These are phyloP conservation scores for Vigna reflexopilosa DNA, from an alignment of 306 rosid genomes.

Conservation along the genomic window DNA sequence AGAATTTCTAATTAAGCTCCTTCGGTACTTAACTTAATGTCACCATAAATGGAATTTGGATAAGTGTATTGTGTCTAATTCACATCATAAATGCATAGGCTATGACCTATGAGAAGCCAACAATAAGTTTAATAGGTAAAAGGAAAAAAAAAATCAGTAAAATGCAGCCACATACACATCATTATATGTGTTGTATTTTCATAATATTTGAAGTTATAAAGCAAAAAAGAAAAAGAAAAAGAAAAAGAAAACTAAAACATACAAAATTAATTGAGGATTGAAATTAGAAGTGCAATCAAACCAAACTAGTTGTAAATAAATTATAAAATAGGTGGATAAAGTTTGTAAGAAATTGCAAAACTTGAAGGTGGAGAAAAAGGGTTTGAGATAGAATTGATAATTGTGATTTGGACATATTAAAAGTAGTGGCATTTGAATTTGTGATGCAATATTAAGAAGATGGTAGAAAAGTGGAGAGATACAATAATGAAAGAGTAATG, in stretches of 20 bases:
- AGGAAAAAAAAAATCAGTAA: too few relatives aligned
- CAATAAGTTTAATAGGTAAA: background rate
- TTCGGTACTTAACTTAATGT: background rate
- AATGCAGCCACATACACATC: too few relatives aligned
- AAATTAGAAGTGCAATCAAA: too few relatives aligned
- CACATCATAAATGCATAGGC: background rate
- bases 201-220: too few relatives aligned
- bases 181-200: too few relatives aligned
- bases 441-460: background rate
- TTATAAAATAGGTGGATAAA: background rate
- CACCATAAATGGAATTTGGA: background rate
- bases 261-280: too few relatives aligned
- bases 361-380: background rate
- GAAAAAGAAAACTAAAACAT: too few relatives aligned
- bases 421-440: background rate
- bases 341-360: background rate
- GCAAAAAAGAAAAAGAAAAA: too few relatives aligned
- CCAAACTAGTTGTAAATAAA: too few relatives aligned
- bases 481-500: background rate
- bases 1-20: background rate
- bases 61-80: background rate
- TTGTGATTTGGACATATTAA: background rate
- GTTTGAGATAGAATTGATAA: slow-evolving; percentile 7
- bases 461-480: slow-evolving; percentile 19
- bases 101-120: background rate